Evolutionary conservation across 345 rosid species (phyloP).

Genomic region (Adansonia digitata): DNA sequence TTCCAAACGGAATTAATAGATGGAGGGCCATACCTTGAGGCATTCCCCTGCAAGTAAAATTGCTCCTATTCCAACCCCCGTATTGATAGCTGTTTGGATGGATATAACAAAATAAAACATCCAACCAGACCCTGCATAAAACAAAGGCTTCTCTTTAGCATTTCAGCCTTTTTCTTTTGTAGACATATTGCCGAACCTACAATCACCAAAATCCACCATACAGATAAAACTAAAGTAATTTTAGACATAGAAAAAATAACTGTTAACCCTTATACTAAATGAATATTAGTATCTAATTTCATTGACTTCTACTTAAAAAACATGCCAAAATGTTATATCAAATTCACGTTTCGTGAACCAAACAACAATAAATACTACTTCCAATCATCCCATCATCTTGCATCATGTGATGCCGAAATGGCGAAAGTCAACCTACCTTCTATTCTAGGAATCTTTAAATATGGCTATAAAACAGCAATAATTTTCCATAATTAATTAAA

Average conservation of each 20-base stretch:
- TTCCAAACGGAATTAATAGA: background rate
- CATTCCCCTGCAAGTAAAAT: constrained; percentile 83
- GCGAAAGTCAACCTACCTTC: background rate
- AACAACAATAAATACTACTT: background rate
- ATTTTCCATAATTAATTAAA: background rate
- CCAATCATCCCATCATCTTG: background rate
- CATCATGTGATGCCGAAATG: background rate
- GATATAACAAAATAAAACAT: constrained; percentile 90
- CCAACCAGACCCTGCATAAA: constrained; percentile 82
- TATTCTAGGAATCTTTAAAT: background rate
- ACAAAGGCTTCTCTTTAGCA: background rate
- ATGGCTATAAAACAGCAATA: background rate
- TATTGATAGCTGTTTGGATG: constrained; percentile 86
- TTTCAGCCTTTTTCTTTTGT: background rate
- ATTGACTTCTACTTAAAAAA: background rate
- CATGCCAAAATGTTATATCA: background rate
- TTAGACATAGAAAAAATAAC: background rate
- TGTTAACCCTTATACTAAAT: background rate
- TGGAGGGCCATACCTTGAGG: constrained; percentile 47
- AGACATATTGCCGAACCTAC: background rate
- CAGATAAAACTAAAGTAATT: no score
- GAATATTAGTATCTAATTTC: background rate
- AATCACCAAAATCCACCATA: background rate
- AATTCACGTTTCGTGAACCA: no score
- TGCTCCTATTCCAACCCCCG: constrained; percentile 87